A percentile compares a stretch with the other conserved stretches of the same genome.
Conservation (phyloP, 768 basidiomycete genomes). For the Tephrocybe rancida region DNA sequence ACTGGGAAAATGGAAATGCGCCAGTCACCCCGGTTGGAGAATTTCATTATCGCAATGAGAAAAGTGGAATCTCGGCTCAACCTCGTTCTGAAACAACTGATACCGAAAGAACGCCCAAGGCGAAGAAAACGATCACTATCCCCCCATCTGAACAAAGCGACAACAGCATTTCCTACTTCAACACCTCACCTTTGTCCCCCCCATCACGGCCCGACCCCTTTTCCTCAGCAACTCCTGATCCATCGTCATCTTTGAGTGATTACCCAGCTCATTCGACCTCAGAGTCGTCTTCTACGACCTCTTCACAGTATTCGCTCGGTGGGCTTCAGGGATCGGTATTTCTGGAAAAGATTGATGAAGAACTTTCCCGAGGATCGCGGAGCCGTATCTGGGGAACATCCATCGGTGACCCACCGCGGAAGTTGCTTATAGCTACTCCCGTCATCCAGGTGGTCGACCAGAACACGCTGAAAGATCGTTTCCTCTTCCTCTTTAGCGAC, state of each 20-base stretch:
- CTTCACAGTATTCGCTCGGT: conserved; percentile 63
- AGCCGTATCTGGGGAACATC: conserved; percentile 61
- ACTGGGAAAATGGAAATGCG: conserved; percentile 68
- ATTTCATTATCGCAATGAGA: background rate
- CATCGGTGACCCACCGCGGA: conserved; percentile 86
- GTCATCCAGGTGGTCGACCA: conserved; percentile 93
- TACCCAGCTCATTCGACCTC: conserved; percentile 72
- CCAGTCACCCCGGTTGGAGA: conserved; percentile 50
- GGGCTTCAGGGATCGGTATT: conserved; percentile 52
- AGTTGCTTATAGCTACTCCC: conserved; percentile 80
- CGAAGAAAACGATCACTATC: conserved; percentile 30
- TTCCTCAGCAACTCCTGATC: conserved; percentile 73
- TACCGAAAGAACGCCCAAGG: conserved; percentile 43
- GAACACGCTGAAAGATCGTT: conserved; percentile 93
- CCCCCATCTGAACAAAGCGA: conserved; percentile 26
- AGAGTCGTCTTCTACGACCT: conserved; percentile 72
- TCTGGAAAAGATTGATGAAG: conserved; percentile 72
- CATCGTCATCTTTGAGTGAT: conserved; percentile 74
- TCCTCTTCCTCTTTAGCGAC: conserved; percentile 97
- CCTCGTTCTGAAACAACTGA: conserved; percentile 29
- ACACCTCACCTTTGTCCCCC: conserved; percentile 39
- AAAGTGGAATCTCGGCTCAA: conserved; percentile 10
- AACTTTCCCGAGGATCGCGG: conserved; percentile 62
- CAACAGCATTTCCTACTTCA: conserved; percentile 24
- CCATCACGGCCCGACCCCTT: conserved; percentile 57